These are phyloP conservation scores for Vigna radiata DNA, from an alignment of 306 rosid species.

Conservation along the genomic window DNA sequence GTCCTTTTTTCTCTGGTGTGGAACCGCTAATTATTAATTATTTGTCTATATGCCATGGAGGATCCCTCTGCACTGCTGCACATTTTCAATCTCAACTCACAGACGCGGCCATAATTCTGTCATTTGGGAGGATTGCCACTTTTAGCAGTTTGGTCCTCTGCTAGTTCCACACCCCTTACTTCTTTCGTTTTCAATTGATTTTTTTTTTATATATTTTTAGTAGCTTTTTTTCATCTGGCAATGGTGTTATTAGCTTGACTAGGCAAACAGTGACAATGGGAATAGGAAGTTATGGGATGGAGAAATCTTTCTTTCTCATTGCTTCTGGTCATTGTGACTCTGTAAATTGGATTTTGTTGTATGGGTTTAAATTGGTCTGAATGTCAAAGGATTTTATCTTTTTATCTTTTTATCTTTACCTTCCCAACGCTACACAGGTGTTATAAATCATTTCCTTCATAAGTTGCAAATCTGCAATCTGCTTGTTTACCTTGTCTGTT, in stretches of 20 bases:
- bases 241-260: slow-evolving; percentile 53
- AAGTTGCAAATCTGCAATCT: slow-evolving; percentile 18
- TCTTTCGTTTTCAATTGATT: slow-evolving; percentile 39
- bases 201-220: background rate
- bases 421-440: background rate
- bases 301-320: slow-evolving; percentile 45
- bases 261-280: slow-evolving; percentile 57
- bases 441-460: background rate
- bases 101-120: slow-evolving; percentile 26
- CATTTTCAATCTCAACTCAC: slow-evolving; percentile 40
- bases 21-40: slow-evolving; percentile 47
- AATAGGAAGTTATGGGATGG: slow-evolving; percentile 49
- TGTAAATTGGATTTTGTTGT: slow-evolving; percentile 67
- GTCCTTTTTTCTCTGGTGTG: slow-evolving; percentile 76
- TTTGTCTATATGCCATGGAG: slow-evolving; percentile 57
- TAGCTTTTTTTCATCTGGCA: slow-evolving; percentile 19
- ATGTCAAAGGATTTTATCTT: slow-evolving; percentile 42
- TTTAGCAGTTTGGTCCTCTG: slow-evolving; percentile 44
- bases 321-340: slow-evolving; percentile 54
- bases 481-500: slow-evolving; percentile 28
- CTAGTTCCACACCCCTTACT: slow-evolving; percentile 46
- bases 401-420: slow-evolving; percentile 39
- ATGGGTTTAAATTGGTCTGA: slow-evolving; percentile 50
- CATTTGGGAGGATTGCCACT: slow-evolving; percentile 33
- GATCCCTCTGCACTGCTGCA: slow-evolving; percentile 42